These are phyloP conservation scores for Chlorella vulgaris DNA, from an alignment of 139 green algal species.

Conservation along the genomic window DNA sequence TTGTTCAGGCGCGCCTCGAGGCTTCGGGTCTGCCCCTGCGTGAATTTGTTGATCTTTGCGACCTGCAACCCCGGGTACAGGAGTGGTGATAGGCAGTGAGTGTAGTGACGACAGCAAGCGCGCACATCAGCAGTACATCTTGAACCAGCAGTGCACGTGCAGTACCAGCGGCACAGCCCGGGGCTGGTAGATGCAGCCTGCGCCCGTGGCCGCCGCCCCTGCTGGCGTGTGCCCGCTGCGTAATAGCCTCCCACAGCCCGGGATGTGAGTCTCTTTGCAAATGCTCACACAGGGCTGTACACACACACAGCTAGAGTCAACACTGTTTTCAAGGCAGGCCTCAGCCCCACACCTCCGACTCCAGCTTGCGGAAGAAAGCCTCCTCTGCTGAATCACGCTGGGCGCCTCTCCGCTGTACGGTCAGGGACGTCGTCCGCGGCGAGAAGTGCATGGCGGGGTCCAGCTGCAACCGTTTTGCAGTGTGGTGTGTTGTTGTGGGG, in stretches of 20 bases:
- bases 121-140: neutral
- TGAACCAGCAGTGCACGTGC: neutral
- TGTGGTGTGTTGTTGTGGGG: no score
- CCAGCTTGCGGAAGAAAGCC: constrained; percentile 42
- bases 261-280: no score
- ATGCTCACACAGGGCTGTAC: no score
- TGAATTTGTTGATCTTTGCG: constrained; percentile 44
- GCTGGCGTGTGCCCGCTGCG: no score
- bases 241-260: neutral
- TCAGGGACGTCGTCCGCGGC: constrained; percentile 79
- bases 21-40: constrained; percentile 27
- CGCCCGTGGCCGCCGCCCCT: no score
- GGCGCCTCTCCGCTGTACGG: constrained; percentile 58
- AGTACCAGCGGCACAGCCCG: no score
- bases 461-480: constrained; percentile 38
- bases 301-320: no score
- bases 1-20: constrained; percentile 22
- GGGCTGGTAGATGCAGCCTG: no score
- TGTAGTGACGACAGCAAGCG: no score
- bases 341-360: constrained; percentile 35
- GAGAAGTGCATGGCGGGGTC: constrained; percentile 51
- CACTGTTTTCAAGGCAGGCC: no score
- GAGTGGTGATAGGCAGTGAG: neutral
- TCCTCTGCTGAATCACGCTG: constrained; percentile 42
- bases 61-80: neutral